These are phyloP conservation scores for Physcomitrellopsis africana DNA, from an alignment of 225 moss, liverwort and hornwort species.

Conservation along the genomic window DNA sequence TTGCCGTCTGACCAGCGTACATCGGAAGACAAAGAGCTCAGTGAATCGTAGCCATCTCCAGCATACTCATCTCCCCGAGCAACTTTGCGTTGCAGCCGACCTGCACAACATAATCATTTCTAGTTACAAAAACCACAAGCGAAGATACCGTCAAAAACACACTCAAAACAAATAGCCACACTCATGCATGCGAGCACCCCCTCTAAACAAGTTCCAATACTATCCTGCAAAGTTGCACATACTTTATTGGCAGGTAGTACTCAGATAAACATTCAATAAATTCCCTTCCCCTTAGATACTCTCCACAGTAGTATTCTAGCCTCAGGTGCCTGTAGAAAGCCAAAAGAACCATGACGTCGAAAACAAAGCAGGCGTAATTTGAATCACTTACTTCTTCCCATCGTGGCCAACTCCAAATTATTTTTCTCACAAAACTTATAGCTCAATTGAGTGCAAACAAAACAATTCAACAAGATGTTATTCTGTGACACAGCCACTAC, in stretches of 20 bases:
- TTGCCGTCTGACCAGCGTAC: slow-evolving; percentile 41
- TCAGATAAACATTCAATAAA: background rate
- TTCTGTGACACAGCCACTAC: slow-evolving; percentile 28
- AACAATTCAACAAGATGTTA: slow-evolving; percentile 22
- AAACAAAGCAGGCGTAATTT: background rate
- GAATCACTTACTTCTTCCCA: slow-evolving; percentile 46
- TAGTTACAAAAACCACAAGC: slow-evolving; percentile 3
- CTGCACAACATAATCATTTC: slow-evolving; percentile 23
- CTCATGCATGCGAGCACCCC: background rate
- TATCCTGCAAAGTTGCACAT: background rate
- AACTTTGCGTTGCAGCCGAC: slow-evolving; percentile 41
- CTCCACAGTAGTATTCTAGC: background rate
- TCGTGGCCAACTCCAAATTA: slow-evolving; percentile 20
- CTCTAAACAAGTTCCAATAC: background rate
- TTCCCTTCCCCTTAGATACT: background rate
- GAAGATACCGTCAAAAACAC: background rate
- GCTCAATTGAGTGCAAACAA: slow-evolving; percentile 10
- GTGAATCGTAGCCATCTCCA: slow-evolving; percentile 34
- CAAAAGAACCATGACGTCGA: background rate
- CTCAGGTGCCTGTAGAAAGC: background rate
- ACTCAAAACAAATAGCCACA: slow-evolving; percentile 6
- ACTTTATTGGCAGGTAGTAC: background rate
- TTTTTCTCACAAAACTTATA: background rate
- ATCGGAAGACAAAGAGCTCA: slow-evolving; percentile 29
- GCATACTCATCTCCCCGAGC: slow-evolving; percentile 38